These are phyloP conservation scores for Thalassiosira pacifica DNA, from an alignment of 352 stramenopile genomes.

Conservation along the genomic window DNA sequence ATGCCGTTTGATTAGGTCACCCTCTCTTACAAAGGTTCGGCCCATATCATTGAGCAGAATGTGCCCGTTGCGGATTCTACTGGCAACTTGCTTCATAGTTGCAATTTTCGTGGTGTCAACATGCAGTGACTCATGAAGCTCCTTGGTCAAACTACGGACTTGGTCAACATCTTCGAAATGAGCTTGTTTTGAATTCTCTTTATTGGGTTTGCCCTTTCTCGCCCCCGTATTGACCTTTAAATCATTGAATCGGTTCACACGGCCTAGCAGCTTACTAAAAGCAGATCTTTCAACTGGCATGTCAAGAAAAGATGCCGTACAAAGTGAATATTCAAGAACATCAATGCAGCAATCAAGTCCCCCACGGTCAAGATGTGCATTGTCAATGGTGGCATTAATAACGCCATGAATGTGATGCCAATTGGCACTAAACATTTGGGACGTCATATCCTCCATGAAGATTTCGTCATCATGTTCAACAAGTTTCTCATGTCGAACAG, in stretches of 20 bases:
- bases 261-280: constrained; percentile 85
- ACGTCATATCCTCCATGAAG: constrained; percentile 37
- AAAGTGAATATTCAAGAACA: constrained; percentile 85
- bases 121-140: constrained; percentile 52
- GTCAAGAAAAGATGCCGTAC: constrained; percentile 84
- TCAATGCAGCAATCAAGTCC: constrained; percentile 81
- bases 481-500: constrained; percentile 54
- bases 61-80: constrained; percentile 91
- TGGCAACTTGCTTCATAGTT: constrained; percentile 85
- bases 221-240: constrained; percentile 66
- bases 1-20: constrained; percentile 94
- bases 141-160: constrained; percentile 65
- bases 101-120: constrained; percentile 63
- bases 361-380: constrained; percentile 83
- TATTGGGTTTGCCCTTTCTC: constrained; percentile 37
- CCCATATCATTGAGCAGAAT: constrained; percentile 93
- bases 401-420: constrained; percentile 93
- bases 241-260: constrained; percentile 82
- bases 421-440: constrained; percentile 85
- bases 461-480: constrained; percentile 37
- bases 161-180: constrained; percentile 59
- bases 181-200: constrained; percentile 22
- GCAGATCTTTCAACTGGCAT: constrained; percentile 82
- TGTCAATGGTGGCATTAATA: constrained; percentile 86
- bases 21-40: constrained; percentile 94